Evolutionary conservation across 345 rosid species (phyloP).

Genomic region (Gossypioides kirkii): DNA sequence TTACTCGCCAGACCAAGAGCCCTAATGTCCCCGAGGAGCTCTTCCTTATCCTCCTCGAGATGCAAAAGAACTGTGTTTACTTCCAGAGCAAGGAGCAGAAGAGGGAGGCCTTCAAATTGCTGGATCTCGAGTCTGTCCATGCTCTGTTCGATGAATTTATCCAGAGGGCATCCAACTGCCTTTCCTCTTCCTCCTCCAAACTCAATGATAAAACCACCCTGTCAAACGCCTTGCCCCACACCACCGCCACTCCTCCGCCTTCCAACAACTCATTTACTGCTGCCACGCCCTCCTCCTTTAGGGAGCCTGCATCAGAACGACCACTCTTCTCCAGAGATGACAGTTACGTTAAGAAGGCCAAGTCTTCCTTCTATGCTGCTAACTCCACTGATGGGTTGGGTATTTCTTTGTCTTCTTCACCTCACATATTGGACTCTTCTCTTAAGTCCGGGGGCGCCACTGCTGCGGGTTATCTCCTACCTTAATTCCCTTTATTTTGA

Average conservation of each 20-base stretch:
- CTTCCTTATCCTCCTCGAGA: slow-evolving; percentile 60
- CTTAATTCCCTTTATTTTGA: background rate
- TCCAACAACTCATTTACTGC: slow-evolving; percentile 14
- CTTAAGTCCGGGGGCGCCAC: slow-evolving; percentile 33
- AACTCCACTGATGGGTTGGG: slow-evolving; percentile 39
- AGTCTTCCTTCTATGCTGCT: slow-evolving; percentile 40
- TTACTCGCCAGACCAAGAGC: slow-evolving; percentile 41
- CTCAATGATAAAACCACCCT: background rate
- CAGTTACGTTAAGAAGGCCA: slow-evolving; percentile 54
- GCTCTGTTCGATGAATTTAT: slow-evolving; percentile 65
- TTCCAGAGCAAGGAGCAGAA: slow-evolving; percentile 69
- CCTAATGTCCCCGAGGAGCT: slow-evolving; percentile 67
- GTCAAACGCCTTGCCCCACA: background rate
- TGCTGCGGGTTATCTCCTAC: slow-evolving; percentile 42
- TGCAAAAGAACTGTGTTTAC: slow-evolving; percentile 53
- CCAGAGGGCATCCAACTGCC: slow-evolving; percentile 76
- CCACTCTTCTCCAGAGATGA: slow-evolving; percentile 62
- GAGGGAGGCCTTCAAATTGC: slow-evolving; percentile 58
- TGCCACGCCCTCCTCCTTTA: slow-evolving; percentile 13
- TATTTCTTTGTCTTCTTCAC: slow-evolving; percentile 26
- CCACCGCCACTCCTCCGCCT: background rate
- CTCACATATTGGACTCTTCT: slow-evolving; percentile 56
- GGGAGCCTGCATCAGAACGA: slow-evolving; percentile 25
- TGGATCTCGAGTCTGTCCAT: slow-evolving; percentile 75
- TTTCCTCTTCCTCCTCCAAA: slow-evolving; percentile 23